Conservation (phyloP, 495 filamentous ascomycete genomes). For the Aspergillus cavernicola region DNA sequence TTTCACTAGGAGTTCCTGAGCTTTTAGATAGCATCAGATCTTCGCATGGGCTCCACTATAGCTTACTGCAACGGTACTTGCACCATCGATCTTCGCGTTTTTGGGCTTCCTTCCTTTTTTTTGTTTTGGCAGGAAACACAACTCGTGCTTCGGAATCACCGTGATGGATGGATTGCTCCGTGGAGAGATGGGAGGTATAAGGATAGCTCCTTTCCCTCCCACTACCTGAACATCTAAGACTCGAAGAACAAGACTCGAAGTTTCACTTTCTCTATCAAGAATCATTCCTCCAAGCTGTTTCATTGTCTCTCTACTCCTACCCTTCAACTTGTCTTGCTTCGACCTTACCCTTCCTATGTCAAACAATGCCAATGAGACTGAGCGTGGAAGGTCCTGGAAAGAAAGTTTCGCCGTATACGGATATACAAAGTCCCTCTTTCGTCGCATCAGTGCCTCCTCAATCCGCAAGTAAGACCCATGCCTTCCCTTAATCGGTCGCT, state of each 20-base stretch:
- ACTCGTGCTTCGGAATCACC: conserved; percentile 17
- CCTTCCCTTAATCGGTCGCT: neutral
- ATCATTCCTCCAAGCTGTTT: neutral
- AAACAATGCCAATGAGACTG: conserved; percentile 31
- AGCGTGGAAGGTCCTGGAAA: conserved; percentile 35
- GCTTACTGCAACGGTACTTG: conserved; percentile 9
- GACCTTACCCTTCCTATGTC: conserved; percentile 23
- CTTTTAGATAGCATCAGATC: conserved; percentile 17
- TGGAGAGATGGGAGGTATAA: conserved; percentile 10
- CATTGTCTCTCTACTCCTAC: neutral
- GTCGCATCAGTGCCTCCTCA: conserved; percentile 24
- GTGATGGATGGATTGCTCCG: neutral
- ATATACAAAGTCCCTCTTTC: conserved; percentile 29
- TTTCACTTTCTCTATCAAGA: neutral
- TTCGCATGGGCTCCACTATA: conserved; percentile 16
- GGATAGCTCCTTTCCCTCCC: neutral
- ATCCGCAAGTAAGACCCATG: conserved; percentile 28
- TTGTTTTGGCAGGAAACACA: conserved; percentile 4
- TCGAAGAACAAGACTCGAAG: neutral
- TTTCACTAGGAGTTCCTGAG: conserved; percentile 9
- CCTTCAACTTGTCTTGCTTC: neutral
- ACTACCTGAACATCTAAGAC: neutral
- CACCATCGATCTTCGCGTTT: conserved; percentile 12
- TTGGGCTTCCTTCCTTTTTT: neutral
- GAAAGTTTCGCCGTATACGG: conserved; percentile 34